These are phyloP conservation scores for Fusarium gaditjirri DNA, from an alignment of 2,329 filamentous ascomycete genomes.

Conservation along the genomic window DNA sequence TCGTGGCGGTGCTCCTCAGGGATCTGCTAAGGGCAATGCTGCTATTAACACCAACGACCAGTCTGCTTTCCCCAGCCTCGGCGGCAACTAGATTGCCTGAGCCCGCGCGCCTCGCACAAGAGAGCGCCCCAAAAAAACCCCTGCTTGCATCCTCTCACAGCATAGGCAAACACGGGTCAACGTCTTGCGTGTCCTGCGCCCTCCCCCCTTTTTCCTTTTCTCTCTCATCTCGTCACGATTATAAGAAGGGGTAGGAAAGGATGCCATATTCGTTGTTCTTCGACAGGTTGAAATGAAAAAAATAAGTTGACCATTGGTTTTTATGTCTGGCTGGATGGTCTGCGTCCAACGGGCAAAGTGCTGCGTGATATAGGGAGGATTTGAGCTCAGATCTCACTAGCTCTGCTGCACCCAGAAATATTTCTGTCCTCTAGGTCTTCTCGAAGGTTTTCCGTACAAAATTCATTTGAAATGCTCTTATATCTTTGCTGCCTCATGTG, in stretches of 20 bases:
- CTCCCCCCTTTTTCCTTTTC: constrained; percentile 10
- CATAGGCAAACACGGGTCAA: constrained; percentile 39
- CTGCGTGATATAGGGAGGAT: constrained; percentile 31
- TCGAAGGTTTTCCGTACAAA: constrained; percentile 47
- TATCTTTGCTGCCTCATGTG: background rate
- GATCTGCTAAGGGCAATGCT: constrained; percentile 48
- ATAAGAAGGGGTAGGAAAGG: constrained; percentile 25
- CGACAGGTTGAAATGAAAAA: constrained; percentile 45
- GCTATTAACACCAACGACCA: constrained; percentile 66
- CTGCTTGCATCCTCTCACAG: constrained; percentile 18
- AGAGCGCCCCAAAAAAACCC: constrained; percentile 33
- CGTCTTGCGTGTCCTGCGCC: constrained; percentile 31
- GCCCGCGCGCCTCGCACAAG: constrained; percentile 18
- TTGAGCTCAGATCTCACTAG: constrained; percentile 42
- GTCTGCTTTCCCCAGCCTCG: constrained; percentile 70
- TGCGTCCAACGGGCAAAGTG: constrained; percentile 27
- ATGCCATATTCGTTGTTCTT: constrained; percentile 46
- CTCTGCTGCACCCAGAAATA: constrained; percentile 43
- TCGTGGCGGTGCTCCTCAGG: constrained; percentile 48
- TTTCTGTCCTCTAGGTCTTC: constrained; percentile 48
- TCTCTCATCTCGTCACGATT: constrained; percentile 15
- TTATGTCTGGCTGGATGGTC: constrained; percentile 38
- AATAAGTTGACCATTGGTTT: constrained; percentile 48
- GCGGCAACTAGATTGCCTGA: constrained; percentile 58
- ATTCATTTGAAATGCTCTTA: constrained; percentile 45